A percentile compares a stretch with the other conserved stretches of the same genome.
phyloP scores from a whole-genome alignment of 139 green algal species.

The Yamagishiella unicocca region DNA sequence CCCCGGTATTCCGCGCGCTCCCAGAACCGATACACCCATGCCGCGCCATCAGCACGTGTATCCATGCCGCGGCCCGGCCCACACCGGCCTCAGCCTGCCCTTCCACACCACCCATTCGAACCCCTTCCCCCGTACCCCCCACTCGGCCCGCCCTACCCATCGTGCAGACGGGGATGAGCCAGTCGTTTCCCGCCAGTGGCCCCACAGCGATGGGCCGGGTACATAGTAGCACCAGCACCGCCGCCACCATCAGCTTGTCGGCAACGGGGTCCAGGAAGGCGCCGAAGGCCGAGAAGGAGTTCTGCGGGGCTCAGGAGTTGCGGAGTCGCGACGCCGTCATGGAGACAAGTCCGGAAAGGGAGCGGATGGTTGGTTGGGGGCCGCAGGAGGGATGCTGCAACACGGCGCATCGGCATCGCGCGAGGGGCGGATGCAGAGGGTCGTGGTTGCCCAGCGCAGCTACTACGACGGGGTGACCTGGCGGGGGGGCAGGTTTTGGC shows the following conservation, averaged over 20 bases:
- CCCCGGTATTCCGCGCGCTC: too few relatives aligned
- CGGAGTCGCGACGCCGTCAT: neutral
- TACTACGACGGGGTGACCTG: too few relatives aligned
- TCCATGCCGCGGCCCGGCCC: too few relatives aligned
- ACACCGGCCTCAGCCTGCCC: too few relatives aligned
- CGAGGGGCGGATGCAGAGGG: too few relatives aligned
- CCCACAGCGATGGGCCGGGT: conserved; percentile 75
- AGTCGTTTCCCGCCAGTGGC: conserved; percentile 76
- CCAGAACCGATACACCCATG: too few relatives aligned
- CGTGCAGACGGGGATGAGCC: conserved; percentile 78
- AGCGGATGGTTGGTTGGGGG: neutral
- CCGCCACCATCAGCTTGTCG: conserved; percentile 97
- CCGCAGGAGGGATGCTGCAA: neutral
- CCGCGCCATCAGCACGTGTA: too few relatives aligned
- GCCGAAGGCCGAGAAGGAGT: conserved; percentile 85
- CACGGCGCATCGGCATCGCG: too few relatives aligned
- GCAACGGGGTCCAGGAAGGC: conserved; percentile 98
- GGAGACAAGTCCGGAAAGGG: neutral
- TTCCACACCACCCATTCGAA: neutral
- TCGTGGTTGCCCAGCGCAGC: too few relatives aligned
- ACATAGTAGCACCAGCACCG: conserved; percentile 87
- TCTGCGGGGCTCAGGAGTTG: conserved; percentile 52
- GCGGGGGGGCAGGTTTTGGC: too few relatives aligned
- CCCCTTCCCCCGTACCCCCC: neutral
- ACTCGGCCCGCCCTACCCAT: conserved; percentile 56